These are phyloP conservation scores for Trifolium repens DNA, from an alignment of 306 rosid species.

Conservation along the genomic window DNA sequence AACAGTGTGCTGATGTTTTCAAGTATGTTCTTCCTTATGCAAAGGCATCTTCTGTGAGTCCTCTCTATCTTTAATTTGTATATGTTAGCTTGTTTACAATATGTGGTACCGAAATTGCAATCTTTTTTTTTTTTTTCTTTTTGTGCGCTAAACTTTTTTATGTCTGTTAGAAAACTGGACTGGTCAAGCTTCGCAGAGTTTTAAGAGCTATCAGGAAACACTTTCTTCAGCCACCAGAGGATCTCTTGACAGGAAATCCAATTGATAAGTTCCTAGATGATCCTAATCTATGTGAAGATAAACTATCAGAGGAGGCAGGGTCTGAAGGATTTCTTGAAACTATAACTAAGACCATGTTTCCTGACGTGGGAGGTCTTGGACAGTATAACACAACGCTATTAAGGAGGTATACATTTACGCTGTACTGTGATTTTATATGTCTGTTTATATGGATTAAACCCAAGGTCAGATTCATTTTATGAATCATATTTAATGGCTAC, in stretches of 20 bases:
- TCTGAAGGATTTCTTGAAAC: slow-evolving; percentile 87
- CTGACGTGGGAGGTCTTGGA: slow-evolving; percentile 69
- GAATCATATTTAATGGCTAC: slow-evolving; percentile 28
- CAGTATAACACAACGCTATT: slow-evolving; percentile 65
- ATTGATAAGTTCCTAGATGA: slow-evolving; percentile 90
- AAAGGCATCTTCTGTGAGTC: slow-evolving; percentile 94
- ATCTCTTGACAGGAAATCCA: slow-evolving; percentile 78
- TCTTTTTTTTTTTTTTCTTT: slow-evolving; percentile 33
- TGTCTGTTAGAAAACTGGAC: slow-evolving; percentile 78
- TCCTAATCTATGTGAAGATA: slow-evolving; percentile 83
- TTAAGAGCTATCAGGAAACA: slow-evolving; percentile 94
- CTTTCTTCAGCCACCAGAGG: slow-evolving; percentile 90
- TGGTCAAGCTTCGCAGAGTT: slow-evolving; percentile 91
- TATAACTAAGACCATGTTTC: slow-evolving; percentile 72
- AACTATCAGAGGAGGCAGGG: slow-evolving; percentile 97
- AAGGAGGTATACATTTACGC: slow-evolving; percentile 63
- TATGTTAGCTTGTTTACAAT: slow-evolving; percentile 30
- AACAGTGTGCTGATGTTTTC: slow-evolving; percentile 97
- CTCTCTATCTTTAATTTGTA: slow-evolving; percentile 42
- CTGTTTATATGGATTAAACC: too few species aligned
- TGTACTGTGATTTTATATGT: background rate
- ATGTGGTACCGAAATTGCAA: slow-evolving; percentile 29
- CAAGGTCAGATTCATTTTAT: too few species aligned
- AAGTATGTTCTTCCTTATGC: slow-evolving; percentile 95
- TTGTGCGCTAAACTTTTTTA: slow-evolving; percentile 35